Evolutionary conservation across 225 moss, liverwort and hornwort genomes (phyloP).

Genomic region (Antitrichia curtipendula): DNA sequence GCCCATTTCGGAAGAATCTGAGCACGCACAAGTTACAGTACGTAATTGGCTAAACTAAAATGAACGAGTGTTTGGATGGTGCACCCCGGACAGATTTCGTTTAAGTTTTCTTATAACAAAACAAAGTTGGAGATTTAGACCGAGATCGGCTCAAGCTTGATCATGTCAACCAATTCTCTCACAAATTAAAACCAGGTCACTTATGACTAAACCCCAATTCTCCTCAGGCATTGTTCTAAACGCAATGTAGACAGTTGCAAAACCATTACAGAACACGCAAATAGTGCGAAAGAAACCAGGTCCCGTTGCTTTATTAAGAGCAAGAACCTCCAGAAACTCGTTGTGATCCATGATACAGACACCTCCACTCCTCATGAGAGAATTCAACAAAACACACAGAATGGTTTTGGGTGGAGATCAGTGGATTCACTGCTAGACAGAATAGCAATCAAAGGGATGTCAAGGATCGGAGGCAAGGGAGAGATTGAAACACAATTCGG

Average conservation of each 20-base stretch:
- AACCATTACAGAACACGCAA: not conserved
- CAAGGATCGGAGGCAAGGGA: not conserved
- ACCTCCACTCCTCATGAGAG: not conserved
- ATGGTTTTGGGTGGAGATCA: not conserved
- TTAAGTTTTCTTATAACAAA: not conserved
- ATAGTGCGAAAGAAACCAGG: not conserved
- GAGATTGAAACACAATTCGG: not conserved
- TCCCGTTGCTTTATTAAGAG: not conserved
- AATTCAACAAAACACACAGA: not conserved
- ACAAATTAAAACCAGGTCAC: not conserved
- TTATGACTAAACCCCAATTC: not conserved
- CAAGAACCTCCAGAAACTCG: not conserved
- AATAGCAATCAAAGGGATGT: not conserved
- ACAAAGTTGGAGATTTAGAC: not conserved
- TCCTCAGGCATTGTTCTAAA: not conserved
- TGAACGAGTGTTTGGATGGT: not conserved
- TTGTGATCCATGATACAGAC: not conserved
- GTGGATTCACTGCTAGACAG: not conserved
- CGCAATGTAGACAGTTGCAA: not conserved
- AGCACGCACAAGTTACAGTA: not conserved
- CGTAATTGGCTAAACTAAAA: not conserved
- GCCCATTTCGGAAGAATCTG: not conserved
- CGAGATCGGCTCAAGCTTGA: not conserved
- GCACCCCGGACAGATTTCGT: not conserved
- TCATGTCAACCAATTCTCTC: not conserved